Base-by-base conservation (phyloP, 345 rosid species). In the Populus deltoides region DNA sequence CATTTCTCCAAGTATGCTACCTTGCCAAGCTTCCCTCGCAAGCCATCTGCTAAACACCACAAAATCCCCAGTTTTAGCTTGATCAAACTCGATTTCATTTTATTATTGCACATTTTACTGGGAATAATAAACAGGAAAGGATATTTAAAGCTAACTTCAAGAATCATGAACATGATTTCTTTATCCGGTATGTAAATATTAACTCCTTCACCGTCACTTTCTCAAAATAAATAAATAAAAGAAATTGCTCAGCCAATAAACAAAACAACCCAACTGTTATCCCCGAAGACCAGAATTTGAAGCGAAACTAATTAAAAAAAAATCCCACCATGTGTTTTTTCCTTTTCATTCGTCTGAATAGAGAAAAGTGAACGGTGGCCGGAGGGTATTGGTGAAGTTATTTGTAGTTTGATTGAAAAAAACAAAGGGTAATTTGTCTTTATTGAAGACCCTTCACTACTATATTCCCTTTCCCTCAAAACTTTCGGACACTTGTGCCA, bases 1-100 rank as follows among this genome's bases (percentile, higher is more conserved):
- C 98, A 92, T 11, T 89, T 89, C 79, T 92, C 93, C 83, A 93
- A 70, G 78, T 82, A 80, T 3, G 98, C 90, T 53, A 70, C 86
- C 71, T 93, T 92, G 36, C 98, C 92, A 27, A 86, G 75, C 74
- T 80, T 89, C 43, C 89, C 96, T 82, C 83, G 51, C 73, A 63
- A 16, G 68, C 79, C 91, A 74, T 86, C 86, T 47, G 24, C 97
- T 93, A 72, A 25, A 4, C 11, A 43, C 15, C 5, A 20, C 36
- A 45, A 24, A 49, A 17, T 47, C 45, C 61, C 59, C n/a, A 75
- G 22, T 66, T 66, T 13, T 63, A 33, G 61, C 62, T n/a, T 55
- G n/a, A 16, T 49, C 15, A 33, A 7, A 43, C 4, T 43, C 41
- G 25, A 61, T 62, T 9, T 2, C 41, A 47, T 36, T n/a, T 3